Evolutionary conservation across 768 basidiomycete species (phyloP), one percentile per base, ranked within the genome.

Genomic region (Arthromyces matolae): DNA sequence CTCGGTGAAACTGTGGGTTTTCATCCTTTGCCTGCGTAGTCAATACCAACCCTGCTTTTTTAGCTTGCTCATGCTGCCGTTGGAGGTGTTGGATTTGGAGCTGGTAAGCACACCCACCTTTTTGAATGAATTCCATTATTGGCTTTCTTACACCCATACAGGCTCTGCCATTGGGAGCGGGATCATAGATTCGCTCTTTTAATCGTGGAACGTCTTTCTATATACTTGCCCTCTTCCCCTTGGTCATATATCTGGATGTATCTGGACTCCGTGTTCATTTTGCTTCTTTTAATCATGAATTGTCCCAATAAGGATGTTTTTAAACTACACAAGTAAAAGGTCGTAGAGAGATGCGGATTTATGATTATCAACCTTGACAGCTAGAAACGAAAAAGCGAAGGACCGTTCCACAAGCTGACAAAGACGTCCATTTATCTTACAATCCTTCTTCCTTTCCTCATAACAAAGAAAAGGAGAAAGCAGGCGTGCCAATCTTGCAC

Each of bases 1-100:
- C 62, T 79, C 12, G 80, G 80, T 3, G 76, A 73, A 54, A 84
- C 78, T 47, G 81, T 82, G 45, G 13, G 50, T 46, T 39, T 1
- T 31, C n/a, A 10, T 31, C 27, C 14, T 25, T 20, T 12, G 6
- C 40, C 5, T 50, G 61, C 52, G 29, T 28, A 19, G 22, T 14
- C 16, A 9, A 19, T 23, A 44, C 22, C 13, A 31, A 9, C 27
- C 8, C n/a, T 12, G 29, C 28, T 27, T 23, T 53, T 52, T 32
- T 12, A 75, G 79, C 63, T 80, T 56, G 78, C 77, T 5, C 69
- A 77, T 42, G 74, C 78, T 38, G 77, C 80, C 14, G 79, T 64
- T 8, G 86, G 86, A 28, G 86, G 86, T 57, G 75, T 79, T 42
- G 86, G 86, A 2, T 87, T 88, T 56, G 85, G 86, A 50, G 86